A percentile compares a stretch with the other conserved stretches of the same genome.
Conservation (phyloP, 169 alveolate species). For the Plasmodium vivax region DNA sequence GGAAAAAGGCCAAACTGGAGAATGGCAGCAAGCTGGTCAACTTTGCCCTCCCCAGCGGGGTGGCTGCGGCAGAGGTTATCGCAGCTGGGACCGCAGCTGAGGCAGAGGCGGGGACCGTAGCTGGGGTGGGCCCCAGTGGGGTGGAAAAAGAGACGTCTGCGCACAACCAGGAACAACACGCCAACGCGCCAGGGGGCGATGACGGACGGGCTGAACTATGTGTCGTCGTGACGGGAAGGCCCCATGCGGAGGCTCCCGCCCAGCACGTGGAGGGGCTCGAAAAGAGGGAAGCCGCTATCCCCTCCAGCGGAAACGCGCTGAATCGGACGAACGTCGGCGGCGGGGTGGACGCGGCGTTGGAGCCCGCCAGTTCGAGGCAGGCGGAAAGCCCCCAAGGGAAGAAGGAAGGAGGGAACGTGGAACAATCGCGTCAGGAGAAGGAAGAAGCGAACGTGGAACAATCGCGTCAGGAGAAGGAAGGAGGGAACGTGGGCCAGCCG, state of each 20-base stretch:
- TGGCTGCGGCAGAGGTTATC: too few species aligned
- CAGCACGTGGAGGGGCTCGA: too few species aligned
- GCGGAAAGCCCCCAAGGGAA: neutral
- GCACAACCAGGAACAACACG: neutral
- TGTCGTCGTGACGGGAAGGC: neutral
- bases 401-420: neutral
- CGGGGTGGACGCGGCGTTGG: neutral
- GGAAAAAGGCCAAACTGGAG: neutral
- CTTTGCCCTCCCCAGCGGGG: neutral
- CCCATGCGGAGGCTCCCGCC: neutral
- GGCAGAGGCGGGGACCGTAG: neutral
- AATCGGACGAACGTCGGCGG: neutral
- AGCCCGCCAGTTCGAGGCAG: neutral
- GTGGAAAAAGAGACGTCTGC: too few species aligned
- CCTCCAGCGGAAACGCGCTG: neutral
- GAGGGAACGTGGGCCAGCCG: neutral
- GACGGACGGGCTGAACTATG: neutral
- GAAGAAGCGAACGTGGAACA: too few species aligned
- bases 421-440: too few species aligned
- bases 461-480: neutral
- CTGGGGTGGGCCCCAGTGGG: too few species aligned
- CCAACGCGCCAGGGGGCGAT: neutral
- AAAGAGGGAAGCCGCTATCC: neutral
- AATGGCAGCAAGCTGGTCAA: neutral
- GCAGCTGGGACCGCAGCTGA: neutral